These are phyloP conservation scores for Colletotrichum orbiculare DNA, from an alignment of 2,329 filamentous ascomycete species.

Conservation along the genomic window DNA sequence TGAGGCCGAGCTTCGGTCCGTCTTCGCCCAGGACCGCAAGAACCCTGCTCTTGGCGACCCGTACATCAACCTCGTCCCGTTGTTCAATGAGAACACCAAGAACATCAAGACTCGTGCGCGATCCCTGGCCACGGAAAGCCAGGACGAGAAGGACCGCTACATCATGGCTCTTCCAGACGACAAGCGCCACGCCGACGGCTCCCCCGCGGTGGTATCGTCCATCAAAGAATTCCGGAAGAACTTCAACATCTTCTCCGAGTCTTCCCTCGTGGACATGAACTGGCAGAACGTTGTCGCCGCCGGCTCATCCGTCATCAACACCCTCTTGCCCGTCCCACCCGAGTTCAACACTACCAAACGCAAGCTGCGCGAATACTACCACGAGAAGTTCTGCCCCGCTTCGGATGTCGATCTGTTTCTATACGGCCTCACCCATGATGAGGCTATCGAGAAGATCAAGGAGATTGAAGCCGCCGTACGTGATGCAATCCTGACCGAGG, in stretches of 20 bases:
- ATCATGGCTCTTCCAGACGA: conserved; percentile 74
- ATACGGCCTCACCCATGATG: conserved; percentile 80
- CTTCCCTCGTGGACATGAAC: conserved; percentile 77
- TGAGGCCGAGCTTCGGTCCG: conserved; percentile 72
- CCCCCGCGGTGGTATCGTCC: conserved; percentile 74
- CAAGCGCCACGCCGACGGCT: conserved; percentile 70
- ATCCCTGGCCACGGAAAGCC: conserved; percentile 65
- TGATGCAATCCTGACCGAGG: conserved; percentile 84
- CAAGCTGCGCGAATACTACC: conserved; percentile 78
- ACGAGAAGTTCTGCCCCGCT: conserved; percentile 82
- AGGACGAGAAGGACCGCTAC: conserved; percentile 71
- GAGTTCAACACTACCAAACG: conserved; percentile 72
- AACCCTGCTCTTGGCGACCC: conserved; percentile 68
- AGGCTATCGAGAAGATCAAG: conserved; percentile 86
- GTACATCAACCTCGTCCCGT: conserved; percentile 71
- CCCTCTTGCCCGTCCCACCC: conserved; percentile 76
- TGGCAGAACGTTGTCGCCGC: conserved; percentile 87
- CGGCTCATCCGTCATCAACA: conserved; percentile 84
- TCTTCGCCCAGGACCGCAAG: conserved; percentile 75
- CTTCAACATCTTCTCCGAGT: conserved; percentile 86
- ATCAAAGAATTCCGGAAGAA: conserved; percentile 81
- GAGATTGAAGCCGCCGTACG: conserved; percentile 81
- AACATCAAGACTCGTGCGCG: conserved; percentile 72
- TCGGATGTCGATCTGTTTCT: conserved; percentile 90
- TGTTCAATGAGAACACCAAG: conserved; percentile 69